A percentile compares a stretch with the other conserved stretches of the same genome.
These are phyloP conservation scores for Alternaria postmessia DNA, from an alignment of 2,329 filamentous ascomycete genomes.

Conservation along the genomic window DNA sequence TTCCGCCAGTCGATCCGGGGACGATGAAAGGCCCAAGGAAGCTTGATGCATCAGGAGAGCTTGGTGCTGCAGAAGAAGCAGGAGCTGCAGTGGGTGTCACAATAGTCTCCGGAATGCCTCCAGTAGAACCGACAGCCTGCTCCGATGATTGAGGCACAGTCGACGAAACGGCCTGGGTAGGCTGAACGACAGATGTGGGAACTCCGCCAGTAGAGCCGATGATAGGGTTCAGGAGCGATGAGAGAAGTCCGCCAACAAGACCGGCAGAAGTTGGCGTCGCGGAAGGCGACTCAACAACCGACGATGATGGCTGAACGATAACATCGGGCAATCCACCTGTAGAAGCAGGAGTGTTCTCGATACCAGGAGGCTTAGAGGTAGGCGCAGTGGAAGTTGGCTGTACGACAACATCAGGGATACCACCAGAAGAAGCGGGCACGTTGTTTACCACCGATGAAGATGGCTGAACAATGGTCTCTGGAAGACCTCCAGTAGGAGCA, in stretches of 20 bases:
- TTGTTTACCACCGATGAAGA: slow-evolving; percentile 6
- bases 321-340: slow-evolving; percentile 11
- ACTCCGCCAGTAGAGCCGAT: slow-evolving; percentile 32
- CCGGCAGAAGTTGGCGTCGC: slow-evolving; percentile 9
- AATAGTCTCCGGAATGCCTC: slow-evolving; percentile 26
- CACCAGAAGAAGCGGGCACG: neutral
- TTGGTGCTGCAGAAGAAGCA: slow-evolving; percentile 14
- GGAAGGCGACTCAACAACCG: slow-evolving; percentile 2
- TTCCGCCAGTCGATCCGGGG: slow-evolving; percentile 31
- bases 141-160: slow-evolving; percentile 16
- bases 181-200: slow-evolving; percentile 30
- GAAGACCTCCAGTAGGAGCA: slow-evolving; percentile 5
- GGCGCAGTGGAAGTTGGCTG: slow-evolving; percentile 1
- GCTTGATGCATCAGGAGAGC: slow-evolving; percentile 23
- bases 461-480: slow-evolving; percentile 11
- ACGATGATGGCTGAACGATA: slow-evolving; percentile 15
- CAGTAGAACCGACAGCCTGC: slow-evolving; percentile 22
- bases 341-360: slow-evolving; percentile 4
- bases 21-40: slow-evolving; percentile 36
- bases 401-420: neutral
- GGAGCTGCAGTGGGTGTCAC: slow-evolving; percentile 25
- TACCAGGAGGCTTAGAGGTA: slow-evolving; percentile 1
- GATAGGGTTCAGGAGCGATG: slow-evolving; percentile 24
- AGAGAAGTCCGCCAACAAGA: slow-evolving; percentile 12
- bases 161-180: slow-evolving; percentile 17